Percentiles rank a stretch among this genome's conserved stretches.
Conservation (phyloP, 768 basidiomycete species). For the Leccinum arenicola region DNA sequence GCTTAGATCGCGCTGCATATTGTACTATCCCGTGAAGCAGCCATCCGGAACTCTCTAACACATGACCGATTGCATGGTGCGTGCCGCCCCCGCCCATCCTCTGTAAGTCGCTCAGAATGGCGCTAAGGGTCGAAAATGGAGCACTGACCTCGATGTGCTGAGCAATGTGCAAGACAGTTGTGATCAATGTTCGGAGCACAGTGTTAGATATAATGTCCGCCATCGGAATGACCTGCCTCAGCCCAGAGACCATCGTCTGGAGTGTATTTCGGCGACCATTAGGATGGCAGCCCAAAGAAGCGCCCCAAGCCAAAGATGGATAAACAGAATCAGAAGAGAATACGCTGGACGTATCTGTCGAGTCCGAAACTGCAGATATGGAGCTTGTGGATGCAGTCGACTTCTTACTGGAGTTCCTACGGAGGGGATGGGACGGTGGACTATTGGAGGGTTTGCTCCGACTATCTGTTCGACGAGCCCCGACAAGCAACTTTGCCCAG, state of each 20-base stretch:
- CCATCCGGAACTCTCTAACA: conserved; percentile 15
- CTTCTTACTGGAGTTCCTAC: neutral
- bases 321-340: neutral
- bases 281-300: conserved; percentile 2
- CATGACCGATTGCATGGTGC: conserved; percentile 13
- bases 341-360: neutral
- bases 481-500: conserved; percentile 4
- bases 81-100: conserved; percentile 9
- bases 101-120: neutral
- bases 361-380: neutral
- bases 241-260: conserved; percentile 1
- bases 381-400: neutral
- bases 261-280: neutral
- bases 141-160: conserved; percentile 8
- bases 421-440: neutral
- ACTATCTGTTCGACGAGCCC: neutral
- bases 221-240: conserved; percentile 5
- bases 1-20: neutral
- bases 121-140: neutral
- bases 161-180: conserved; percentile 7
- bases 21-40: conserved; percentile 11
- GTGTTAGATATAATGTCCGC: conserved; percentile 6
- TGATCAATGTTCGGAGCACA: conserved; percentile 9
- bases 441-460: neutral
- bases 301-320: conserved; percentile 1